A percentile compares a stretch with the other conserved stretches of the same genome.
These are phyloP conservation scores for Yarrowia porcina DNA, from an alignment of 805 yeast genomes.

Conservation along the genomic window DNA sequence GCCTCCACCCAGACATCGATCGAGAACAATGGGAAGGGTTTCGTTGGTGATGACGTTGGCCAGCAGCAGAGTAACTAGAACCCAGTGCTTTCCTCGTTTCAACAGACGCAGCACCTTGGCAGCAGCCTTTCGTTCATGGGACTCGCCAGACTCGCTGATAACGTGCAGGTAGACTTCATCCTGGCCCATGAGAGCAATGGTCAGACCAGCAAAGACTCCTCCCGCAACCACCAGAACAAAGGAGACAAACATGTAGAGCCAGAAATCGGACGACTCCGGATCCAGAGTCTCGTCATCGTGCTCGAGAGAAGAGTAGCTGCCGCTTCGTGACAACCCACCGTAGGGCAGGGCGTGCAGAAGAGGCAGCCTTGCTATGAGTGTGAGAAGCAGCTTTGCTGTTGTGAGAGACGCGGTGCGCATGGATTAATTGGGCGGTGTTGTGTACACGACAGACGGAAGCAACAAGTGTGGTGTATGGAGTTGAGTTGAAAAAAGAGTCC, in stretches of 20 bases:
- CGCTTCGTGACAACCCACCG: constrained; percentile 14
- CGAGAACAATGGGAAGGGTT: constrained; percentile 89
- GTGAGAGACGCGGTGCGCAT: constrained; percentile 23
- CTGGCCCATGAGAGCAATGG: constrained; percentile 97
- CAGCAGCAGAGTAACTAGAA: constrained; percentile 78
- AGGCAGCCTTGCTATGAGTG: constrained; percentile 26
- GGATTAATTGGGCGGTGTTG: neutral
- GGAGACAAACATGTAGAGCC: constrained; percentile 38
- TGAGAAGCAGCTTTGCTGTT: constrained; percentile 16
- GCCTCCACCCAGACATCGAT: constrained; percentile 92
- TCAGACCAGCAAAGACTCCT: constrained; percentile 50
- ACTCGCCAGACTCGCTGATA: constrained; percentile 75
- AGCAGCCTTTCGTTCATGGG: constrained; percentile 64
- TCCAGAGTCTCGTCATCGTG: constrained; percentile 7
- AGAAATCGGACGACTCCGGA: constrained; percentile 30
- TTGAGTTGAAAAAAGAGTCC: neutral
- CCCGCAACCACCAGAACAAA: constrained; percentile 39
- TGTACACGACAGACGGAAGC: too few species aligned
- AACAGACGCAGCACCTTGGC: constrained; percentile 66
- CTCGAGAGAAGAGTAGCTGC: neutral
- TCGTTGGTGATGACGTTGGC: constrained; percentile 92
- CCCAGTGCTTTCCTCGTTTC: constrained; percentile 92
- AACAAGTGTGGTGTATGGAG: neutral
- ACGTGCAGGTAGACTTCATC: constrained; percentile 94
- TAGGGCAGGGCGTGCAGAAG: constrained; percentile 24